Percentiles rank a stretch among this genome's conserved stretches.
Conservation (phyloP, 306 rosid genomes). For the Alnus rubra region DNA sequence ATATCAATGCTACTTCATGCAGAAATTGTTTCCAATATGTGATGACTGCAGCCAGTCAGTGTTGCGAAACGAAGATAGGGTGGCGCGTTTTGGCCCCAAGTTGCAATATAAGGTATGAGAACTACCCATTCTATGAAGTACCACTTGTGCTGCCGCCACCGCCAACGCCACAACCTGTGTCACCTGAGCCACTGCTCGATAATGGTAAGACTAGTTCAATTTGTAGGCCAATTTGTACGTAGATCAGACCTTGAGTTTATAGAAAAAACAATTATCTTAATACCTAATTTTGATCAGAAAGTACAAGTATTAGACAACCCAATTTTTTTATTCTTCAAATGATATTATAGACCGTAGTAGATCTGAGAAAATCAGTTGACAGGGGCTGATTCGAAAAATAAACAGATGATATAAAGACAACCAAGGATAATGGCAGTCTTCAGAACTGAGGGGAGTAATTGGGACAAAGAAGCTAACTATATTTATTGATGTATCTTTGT, state of each 20-base stretch:
- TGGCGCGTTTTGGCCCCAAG: conserved; percentile 41
- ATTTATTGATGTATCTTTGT: not conserved
- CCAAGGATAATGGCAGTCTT: no score
- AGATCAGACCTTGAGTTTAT: no score
- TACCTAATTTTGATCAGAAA: no score
- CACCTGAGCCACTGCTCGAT: not conserved
- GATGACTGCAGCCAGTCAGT: not conserved
- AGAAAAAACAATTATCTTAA: no score
- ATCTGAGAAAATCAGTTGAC: no score
- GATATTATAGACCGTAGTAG: no score
- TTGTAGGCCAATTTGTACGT: not conserved
- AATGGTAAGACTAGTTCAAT: conserved; percentile 7
- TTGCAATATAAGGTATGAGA: conserved; percentile 48
- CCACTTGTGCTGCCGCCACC: not conserved
- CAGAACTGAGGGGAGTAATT: no score
- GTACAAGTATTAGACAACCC: no score
- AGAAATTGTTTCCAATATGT: conserved; percentile 39
- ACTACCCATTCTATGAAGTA: conserved; percentile 20
- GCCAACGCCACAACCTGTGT: not conserved
- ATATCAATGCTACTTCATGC: conserved; percentile 24
- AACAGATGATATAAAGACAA: no score
- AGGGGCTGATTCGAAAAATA: no score
- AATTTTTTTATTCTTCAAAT: no score
- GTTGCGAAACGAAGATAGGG: conserved; percentile 18
- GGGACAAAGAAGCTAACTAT: not conserved